These are phyloP conservation scores for Cordyceps cateniannulata DNA, from an alignment of 2,329 filamentous ascomycete genomes.

Conservation along the genomic window DNA sequence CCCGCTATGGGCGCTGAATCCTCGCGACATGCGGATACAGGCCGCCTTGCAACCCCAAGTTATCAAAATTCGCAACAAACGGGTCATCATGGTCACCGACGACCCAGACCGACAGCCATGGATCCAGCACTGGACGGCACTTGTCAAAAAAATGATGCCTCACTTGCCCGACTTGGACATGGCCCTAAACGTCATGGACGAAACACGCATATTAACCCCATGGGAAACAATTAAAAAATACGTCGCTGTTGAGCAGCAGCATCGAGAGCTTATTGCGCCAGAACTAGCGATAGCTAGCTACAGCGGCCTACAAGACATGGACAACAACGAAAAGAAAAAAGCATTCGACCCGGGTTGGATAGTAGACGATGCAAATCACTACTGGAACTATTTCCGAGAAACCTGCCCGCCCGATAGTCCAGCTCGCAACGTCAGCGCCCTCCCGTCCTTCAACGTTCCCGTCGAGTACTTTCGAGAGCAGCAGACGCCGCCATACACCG, in stretches of 20 bases:
- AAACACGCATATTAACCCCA: conserved; percentile 45
- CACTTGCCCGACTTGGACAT: conserved; percentile 49
- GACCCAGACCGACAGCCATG: not conserved
- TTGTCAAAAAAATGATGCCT: conserved; percentile 19
- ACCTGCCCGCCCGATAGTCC: conserved; percentile 44
- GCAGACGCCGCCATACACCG: conserved; percentile 16
- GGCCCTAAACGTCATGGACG: conserved; percentile 45
- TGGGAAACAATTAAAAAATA: conserved; percentile 41
- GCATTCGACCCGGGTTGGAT: conserved; percentile 35
- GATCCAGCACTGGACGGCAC: conserved; percentile 4
- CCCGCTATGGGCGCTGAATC: conserved; percentile 45
- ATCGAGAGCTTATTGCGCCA: conserved; percentile 26
- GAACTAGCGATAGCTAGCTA: conserved; percentile 35
- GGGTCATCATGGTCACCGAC: not conserved
- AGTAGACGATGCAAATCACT: conserved; percentile 30
- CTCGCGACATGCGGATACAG: conserved; percentile 23
- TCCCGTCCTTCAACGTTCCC: conserved; percentile 25
- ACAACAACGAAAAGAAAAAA: conserved; percentile 13
- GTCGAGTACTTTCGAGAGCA: conserved; percentile 20
- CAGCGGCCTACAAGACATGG: conserved; percentile 24
- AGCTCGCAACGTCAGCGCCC: conserved; percentile 26
- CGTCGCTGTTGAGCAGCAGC: not conserved
- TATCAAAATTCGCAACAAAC: not conserved
- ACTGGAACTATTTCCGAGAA: conserved; percentile 43
- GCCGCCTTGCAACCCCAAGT: conserved; percentile 26